Percentiles rank a stretch among this genome's conserved stretches.
Conservation (phyloP, 257 asterid species). For the Ilex aquifolium region DNA sequence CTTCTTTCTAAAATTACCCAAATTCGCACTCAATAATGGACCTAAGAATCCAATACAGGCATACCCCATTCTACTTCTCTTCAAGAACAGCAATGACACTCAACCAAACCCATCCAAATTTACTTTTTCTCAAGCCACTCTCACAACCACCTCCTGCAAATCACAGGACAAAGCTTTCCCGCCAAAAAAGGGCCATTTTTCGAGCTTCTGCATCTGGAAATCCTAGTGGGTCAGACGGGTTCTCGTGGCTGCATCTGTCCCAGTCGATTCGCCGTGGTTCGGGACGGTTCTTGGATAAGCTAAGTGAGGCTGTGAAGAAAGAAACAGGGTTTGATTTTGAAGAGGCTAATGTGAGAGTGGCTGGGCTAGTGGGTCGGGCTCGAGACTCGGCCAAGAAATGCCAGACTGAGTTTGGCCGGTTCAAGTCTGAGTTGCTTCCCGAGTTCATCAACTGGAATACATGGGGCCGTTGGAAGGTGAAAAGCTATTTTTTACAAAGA, state of each 20-base stretch:
- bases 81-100: neutral
- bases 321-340: conserved; percentile 64
- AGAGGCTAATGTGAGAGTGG: conserved; percentile 26
- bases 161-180: conserved; percentile 31
- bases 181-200: conserved; percentile 39
- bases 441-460: conserved; percentile 70
- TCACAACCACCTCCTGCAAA: neutral
- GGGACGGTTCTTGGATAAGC: conserved; percentile 46
- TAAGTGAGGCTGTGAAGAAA: conserved; percentile 65
- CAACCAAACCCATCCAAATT: neutral
- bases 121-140: conserved; percentile 6
- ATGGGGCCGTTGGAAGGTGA: conserved; percentile 93
- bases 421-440: conserved; percentile 53
- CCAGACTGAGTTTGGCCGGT: conserved; percentile 32
- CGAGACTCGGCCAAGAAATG: conserved; percentile 29
- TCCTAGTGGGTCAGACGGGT: conserved; percentile 42
- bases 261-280: conserved; percentile 60
- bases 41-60: no score
- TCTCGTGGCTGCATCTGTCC: conserved; percentile 66
- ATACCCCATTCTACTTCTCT: no score
- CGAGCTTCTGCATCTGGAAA: conserved; percentile 46
- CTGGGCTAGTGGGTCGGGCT: conserved; percentile 33
- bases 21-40: no score
- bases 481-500: neutral
- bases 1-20: no score